Evolutionary conservation across 139 green algal species (phyloP).

Genomic region (Micractinium sp.): DNA sequence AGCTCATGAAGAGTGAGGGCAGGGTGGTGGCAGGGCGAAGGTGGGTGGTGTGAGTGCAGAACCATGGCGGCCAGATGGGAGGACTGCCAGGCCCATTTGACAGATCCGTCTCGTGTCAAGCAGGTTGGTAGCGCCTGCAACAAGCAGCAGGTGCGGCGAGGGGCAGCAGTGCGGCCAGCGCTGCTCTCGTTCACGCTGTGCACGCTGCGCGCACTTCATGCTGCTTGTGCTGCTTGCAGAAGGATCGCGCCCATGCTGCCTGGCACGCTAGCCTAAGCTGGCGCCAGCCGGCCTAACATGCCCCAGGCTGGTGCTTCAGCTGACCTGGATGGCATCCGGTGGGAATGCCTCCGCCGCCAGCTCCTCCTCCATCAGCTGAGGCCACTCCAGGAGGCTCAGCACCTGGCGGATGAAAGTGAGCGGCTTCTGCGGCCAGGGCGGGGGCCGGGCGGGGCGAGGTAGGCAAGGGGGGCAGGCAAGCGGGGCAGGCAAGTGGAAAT

Average conservation of each 20-base stretch:
- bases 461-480: too few species aligned
- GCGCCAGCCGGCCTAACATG: not conserved
- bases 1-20: not conserved
- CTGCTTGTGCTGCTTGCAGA: too few species aligned
- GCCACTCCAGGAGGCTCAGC: constrained; percentile 25
- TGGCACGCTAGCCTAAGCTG: not conserved
- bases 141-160: too few species aligned
- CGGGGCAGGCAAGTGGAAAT: too few species aligned
- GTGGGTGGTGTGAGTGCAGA: not conserved
- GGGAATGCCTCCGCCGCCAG: constrained; percentile 76
- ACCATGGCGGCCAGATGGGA: too few species aligned
- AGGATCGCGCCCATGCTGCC: too few species aligned
- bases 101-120: not conserved
- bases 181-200: constrained; percentile 73
- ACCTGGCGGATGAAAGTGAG: constrained; percentile 87
- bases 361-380: constrained; percentile 41
- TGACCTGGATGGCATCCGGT: constrained; percentile 70
- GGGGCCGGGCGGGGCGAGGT: too few species aligned
- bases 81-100: constrained; percentile 50
- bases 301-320: not conserved
- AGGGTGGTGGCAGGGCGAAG: not conserved
- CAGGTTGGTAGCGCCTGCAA: too few species aligned
- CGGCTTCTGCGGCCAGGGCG: constrained; percentile 68
- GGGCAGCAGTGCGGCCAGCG: not conserved
- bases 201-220: constrained; percentile 40